phyloP scores from a whole-genome alignment of 2,329 filamentous ascomycete species.

The Leptographium flavum region DNA sequence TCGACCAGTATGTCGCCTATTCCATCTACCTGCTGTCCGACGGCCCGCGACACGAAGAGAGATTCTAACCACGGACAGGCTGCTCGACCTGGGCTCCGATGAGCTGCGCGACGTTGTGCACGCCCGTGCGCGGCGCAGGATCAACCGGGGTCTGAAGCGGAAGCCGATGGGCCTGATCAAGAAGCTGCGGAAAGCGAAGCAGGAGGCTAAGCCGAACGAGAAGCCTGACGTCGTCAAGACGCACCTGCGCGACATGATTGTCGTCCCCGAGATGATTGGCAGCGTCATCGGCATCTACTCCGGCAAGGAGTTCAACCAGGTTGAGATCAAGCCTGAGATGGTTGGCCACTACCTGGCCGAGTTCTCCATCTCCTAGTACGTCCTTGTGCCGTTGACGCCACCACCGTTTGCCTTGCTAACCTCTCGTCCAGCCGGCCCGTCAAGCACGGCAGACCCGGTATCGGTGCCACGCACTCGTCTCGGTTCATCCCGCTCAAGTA shows the following conservation, averaged over 20 bases:
- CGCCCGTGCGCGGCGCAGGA: slow-evolving; percentile 93
- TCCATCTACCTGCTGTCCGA: no score
- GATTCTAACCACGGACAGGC: slow-evolving; percentile 37
- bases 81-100: slow-evolving; percentile 96
- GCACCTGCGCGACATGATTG: slow-evolving; percentile 98
- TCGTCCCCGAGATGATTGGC: slow-evolving; percentile 99
- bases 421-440: slow-evolving; percentile 68
- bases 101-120: slow-evolving; percentile 99
- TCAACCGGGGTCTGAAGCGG: slow-evolving; percentile 99
- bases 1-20: slow-evolving; percentile 79
- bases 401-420: background rate
- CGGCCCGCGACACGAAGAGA: no score
- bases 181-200: slow-evolving; percentile 99
- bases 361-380: slow-evolving; percentile 99
- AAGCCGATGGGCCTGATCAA: slow-evolving; percentile 99
- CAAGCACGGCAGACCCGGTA: slow-evolving; percentile 99
- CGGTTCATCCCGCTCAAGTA: slow-evolving; percentile 99
- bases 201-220: slow-evolving; percentile 98
- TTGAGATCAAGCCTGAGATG: slow-evolving; percentile 99
- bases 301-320: slow-evolving; percentile 99
- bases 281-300: slow-evolving; percentile 98
- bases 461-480: slow-evolving; percentile 99
- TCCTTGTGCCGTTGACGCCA: slow-evolving; percentile 16
- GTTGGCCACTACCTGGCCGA: slow-evolving; percentile 98
- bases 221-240: slow-evolving; percentile 99